Evolutionary conservation across 2,329 filamentous ascomycete species (phyloP).

Genomic region (Pseudogymnoascus sp.): DNA sequence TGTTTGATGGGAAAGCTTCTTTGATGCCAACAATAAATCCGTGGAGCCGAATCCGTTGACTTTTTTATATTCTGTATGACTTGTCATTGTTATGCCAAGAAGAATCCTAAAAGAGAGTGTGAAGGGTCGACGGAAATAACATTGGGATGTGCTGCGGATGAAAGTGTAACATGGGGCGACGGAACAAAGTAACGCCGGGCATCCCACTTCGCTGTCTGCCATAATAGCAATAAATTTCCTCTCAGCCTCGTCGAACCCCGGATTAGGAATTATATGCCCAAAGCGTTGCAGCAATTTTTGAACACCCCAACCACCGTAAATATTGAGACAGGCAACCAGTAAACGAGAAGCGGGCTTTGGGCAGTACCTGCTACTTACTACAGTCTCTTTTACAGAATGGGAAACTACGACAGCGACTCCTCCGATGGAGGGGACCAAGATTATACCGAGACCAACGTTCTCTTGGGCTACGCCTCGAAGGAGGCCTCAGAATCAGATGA

Average conservation of each 20-base stretch:
- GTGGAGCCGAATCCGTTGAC: not conserved
- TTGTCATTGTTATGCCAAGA: not conserved
- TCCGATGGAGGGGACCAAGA: conserved; percentile 59
- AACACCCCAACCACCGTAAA: not conserved
- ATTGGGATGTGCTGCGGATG: not conserved
- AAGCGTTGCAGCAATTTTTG: not conserved
- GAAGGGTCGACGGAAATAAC: not conserved
- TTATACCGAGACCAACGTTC: conserved; percentile 74
- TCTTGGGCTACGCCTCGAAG: conserved; percentile 80
- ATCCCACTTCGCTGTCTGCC: not conserved
- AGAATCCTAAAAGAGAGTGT: not conserved
- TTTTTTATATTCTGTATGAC: not conserved
- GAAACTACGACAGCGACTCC: conserved; percentile 79
- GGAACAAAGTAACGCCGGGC: not conserved
- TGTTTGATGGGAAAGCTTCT: not conserved
- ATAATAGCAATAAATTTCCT: conserved; percentile 1
- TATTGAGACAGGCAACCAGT: not conserved
- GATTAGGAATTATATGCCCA: conserved; percentile 1
- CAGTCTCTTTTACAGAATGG: conserved; percentile 41
- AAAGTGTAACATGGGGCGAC: not conserved
- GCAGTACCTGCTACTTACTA: not conserved
- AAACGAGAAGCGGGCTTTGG: not conserved
- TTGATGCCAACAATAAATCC: not conserved
- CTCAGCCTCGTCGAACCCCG: conserved; percentile 1
- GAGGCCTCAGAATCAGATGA: conserved; percentile 60